A percentile compares a stretch with the other conserved stretches of the same genome.
Conservation (phyloP, 805 yeast species). For the Starmera caribaea region DNA sequence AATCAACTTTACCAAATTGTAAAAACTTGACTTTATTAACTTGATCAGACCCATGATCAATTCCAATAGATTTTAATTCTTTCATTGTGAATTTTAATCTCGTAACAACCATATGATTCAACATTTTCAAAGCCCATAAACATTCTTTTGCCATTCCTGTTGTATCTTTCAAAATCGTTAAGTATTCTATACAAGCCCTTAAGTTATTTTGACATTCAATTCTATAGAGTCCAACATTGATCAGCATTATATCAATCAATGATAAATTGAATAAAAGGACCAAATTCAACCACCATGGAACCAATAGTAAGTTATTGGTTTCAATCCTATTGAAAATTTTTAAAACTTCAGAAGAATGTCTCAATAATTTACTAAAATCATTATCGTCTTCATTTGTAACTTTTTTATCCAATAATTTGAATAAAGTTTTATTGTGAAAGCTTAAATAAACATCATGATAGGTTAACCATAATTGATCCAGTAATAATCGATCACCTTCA, state of each 20-base stretch:
- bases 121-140: constrained; percentile 50
- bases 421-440: constrained; percentile 11
- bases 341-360: constrained; percentile 23
- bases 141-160: constrained; percentile 47
- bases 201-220: constrained; percentile 6
- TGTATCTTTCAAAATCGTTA: constrained; percentile 17
- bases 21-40: constrained; percentile 39
- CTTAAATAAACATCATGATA: constrained; percentile 12
- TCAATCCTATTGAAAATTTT: constrained; percentile 22
- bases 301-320: constrained; percentile 19
- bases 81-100: constrained; percentile 32
- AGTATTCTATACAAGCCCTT: constrained; percentile 10
- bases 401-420: constrained; percentile 9
- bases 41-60: constrained; percentile 42
- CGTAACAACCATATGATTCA: constrained; percentile 40
- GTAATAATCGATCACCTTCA: constrained; percentile 9
- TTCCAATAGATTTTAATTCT: constrained; percentile 31
- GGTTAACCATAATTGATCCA: constrained; percentile 12
- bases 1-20: constrained; percentile 33
- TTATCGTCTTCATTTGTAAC: constrained; percentile 13
- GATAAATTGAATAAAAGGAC: constrained; percentile 36
- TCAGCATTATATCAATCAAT: constrained; percentile 28
- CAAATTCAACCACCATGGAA: constrained; percentile 47
- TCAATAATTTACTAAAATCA: constrained; percentile 18
- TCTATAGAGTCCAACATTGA: constrained; percentile 30